phyloP scores from a whole-genome alignment of 768 basidiomycete species.

The Cubamyces sp. region DNA sequence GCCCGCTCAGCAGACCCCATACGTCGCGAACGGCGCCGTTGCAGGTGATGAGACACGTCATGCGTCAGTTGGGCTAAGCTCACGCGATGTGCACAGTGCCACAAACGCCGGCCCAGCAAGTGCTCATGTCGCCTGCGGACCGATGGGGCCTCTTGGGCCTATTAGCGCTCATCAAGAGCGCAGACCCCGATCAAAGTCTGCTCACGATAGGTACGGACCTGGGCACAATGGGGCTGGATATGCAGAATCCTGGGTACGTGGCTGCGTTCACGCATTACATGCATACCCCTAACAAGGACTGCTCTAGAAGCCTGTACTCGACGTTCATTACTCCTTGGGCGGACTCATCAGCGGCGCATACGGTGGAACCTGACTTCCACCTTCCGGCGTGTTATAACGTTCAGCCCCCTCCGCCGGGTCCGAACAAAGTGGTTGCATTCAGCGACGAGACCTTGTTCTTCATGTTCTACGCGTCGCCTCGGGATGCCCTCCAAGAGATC shows the following conservation, averaged over 20 bases:
- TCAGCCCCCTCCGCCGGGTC: conserved; percentile 82
- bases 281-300: not conserved
- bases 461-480: conserved; percentile 95
- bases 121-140: conserved; percentile 90
- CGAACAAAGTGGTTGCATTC: conserved; percentile 79
- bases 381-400: conserved; percentile 93
- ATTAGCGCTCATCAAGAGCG: conserved; percentile 84
- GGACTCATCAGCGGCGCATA: conserved; percentile 82
- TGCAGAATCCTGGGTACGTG: conserved; percentile 74
- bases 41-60: conserved; percentile 35
- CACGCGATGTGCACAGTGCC: conserved; percentile 54
- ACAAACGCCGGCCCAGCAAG: conserved; percentile 91
- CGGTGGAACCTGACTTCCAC: conserved; percentile 90
- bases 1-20: conserved; percentile 34
- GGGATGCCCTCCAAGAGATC: conserved; percentile 91
- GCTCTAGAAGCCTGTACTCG: conserved; percentile 77
- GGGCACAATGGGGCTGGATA: conserved; percentile 89
- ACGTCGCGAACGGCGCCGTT: conserved; percentile 36
- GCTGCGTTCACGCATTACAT: not conserved
- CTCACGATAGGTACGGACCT: conserved; percentile 90
- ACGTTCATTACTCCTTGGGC: conserved; percentile 98
- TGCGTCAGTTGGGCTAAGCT: conserved; percentile 40
- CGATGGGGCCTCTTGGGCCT: conserved; percentile 92
- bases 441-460: conserved; percentile 97
- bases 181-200: conserved; percentile 81